Base-by-base conservation (phyloP, 805 yeast species). In the Saccharomycopsis lassenensis region DNA sequence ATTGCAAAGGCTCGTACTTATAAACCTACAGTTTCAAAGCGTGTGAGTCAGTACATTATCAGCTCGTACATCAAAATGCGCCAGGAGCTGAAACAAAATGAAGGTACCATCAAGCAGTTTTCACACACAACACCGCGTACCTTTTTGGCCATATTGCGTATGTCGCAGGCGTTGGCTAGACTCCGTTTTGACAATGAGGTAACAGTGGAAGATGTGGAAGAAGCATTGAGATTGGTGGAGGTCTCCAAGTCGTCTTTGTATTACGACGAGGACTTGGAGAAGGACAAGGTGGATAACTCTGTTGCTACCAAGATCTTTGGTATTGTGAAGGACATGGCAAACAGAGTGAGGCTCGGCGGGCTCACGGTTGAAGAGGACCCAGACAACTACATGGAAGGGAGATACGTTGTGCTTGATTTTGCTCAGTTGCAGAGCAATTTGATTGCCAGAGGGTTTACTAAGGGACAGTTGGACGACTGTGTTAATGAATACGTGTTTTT, bases 121-220 rank as follows among this genome's bases (percentile, higher is more conserved):
- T 75, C 87, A 31, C 96, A 87, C 58, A 80, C 93, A 15, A 87
- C 98, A 1, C 96, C 97, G 40, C 78, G 99, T 65, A 86, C 97
- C 2, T 67, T 91, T 44, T 66, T 91, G 40, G 97, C 91, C 48
- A 78, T 93, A 33, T 62, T 91, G 47, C 77, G 99, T 62, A 67
- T 91, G 68, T 72, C 98, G 1, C 97, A 89, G 61, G 98, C 96
- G 1, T 67, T 83, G 45, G 97, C 98, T 0, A 71, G 95, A 50
- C 67, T 91, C 40, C 69, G 96, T 52, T 84, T 91, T 54, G 77
- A 77, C 40, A 67, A 78, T 44, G 59, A 52, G 14, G 97, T 91
- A 5, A 67, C 64, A 22, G 60, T 66, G 29, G 82, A 73, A 40
- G 97, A 91, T 57, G 95, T 91, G 27, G 97, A 91, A 52, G 99